Evolutionary conservation across 768 basidiomycete genomes (phyloP).

Genomic region (Termitomyces sp.): DNA sequence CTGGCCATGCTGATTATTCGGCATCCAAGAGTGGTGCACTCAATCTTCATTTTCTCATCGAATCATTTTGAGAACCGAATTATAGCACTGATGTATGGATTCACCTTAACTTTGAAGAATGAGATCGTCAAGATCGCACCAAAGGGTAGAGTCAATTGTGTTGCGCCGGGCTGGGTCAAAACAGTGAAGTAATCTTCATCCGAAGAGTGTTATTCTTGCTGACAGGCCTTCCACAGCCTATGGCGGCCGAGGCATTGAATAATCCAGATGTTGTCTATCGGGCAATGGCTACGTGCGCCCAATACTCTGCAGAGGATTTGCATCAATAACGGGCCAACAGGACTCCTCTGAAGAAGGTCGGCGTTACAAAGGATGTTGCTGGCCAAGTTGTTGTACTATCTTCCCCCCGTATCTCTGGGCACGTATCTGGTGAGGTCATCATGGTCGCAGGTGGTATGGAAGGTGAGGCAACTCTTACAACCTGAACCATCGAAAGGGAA

Average conservation of each 20-base stretch:
- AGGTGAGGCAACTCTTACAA: slow-evolving; percentile 52
- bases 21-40: slow-evolving; percentile 62
- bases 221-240: slow-evolving; percentile 28
- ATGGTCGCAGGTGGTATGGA: slow-evolving; percentile 82
- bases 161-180: slow-evolving; percentile 67
- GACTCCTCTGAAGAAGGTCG: slow-evolving; percentile 69
- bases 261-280: slow-evolving; percentile 51
- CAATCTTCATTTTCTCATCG: no score
- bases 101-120: slow-evolving; percentile 68
- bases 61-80: neutral
- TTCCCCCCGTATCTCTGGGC: slow-evolving; percentile 60
- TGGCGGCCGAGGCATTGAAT: slow-evolving; percentile 55
- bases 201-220: neutral
- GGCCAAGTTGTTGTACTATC: slow-evolving; percentile 60
- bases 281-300: slow-evolving; percentile 63
- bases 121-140: slow-evolving; percentile 79
- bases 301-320: neutral
- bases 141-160: slow-evolving; percentile 62
- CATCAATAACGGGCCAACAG: slow-evolving; percentile 27
- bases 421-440: slow-evolving; percentile 65
- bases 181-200: slow-evolving; percentile 32
- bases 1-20: slow-evolving; percentile 64
- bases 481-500: neutral
- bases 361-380: slow-evolving; percentile 58
- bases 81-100: slow-evolving; percentile 69